A percentile compares a stretch with the other conserved stretches of the same genome.
phyloP scores from a whole-genome alignment of 192 early-diverging fungal genomes.

The Kappamyces sp. region DNA sequence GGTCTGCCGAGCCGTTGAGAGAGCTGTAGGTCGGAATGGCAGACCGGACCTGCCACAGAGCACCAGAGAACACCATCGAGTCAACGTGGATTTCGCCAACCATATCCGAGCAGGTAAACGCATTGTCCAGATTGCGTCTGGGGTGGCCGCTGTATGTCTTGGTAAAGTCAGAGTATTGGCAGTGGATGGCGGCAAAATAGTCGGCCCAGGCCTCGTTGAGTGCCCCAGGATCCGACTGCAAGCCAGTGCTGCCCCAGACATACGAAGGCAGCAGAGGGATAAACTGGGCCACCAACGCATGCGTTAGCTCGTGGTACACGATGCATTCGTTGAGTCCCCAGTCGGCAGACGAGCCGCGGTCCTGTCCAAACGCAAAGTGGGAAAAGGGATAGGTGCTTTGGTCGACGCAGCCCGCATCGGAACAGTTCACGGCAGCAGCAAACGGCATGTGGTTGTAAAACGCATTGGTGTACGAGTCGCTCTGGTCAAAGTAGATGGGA shows the following conservation, averaged over 20 bases:
- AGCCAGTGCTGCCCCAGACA: conserved; percentile 15
- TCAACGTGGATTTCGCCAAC: conserved; percentile 24
- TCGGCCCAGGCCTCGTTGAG: conserved; percentile 28
- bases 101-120: conserved; percentile 26
- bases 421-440: conserved; percentile 20
- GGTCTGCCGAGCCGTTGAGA: conserved; percentile 10
- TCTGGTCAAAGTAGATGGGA: conserved; percentile 12
- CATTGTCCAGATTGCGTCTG: conserved; percentile 47
- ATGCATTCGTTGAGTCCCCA: conserved; percentile 17
- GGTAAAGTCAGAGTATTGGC: conserved; percentile 33
- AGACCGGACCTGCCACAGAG: conserved; percentile 11
- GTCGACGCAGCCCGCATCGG: conserved; percentile 9
- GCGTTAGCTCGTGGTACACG: conserved; percentile 24
- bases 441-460: background rate
- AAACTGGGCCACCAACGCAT: conserved; percentile 19
- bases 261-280: conserved; percentile 26
- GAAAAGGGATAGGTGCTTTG: conserved; percentile 5
- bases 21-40: background rate
- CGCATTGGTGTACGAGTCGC: conserved; percentile 1
- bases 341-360: conserved; percentile 14
- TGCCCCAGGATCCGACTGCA: conserved; percentile 22
- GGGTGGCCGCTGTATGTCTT: conserved; percentile 27
- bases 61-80: conserved; percentile 11
- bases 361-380: conserved; percentile 24
- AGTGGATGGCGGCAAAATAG: conserved; percentile 30